Percentiles rank a stretch among this genome's conserved stretches.
Evolutionary conservation across 2,329 filamentous ascomycete species (phyloP).

Genomic region (Pestalotiopsis sp.): DNA sequence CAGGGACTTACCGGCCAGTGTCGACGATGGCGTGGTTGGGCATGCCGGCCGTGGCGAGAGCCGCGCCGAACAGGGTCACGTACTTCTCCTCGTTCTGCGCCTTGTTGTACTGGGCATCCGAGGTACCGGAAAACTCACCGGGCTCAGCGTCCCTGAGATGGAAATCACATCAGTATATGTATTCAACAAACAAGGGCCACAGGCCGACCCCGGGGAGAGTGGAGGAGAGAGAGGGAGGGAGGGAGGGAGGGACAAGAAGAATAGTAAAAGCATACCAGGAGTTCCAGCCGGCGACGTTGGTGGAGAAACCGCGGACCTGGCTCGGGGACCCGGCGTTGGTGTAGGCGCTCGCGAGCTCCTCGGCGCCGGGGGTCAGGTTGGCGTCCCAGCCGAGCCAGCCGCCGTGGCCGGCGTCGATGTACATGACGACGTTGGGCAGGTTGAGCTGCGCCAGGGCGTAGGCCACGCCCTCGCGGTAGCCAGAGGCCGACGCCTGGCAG

Average conservation of each 20-base stretch:
- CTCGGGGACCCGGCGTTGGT: constrained; percentile 54
- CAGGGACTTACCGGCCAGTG: constrained; percentile 28
- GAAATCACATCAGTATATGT: constrained; percentile 6
- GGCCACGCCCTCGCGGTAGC: constrained; percentile 53
- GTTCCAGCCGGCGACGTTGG: constrained; percentile 64
- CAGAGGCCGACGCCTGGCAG: constrained; percentile 48
- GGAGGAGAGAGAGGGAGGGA: background rate
- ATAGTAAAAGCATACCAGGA: constrained; percentile 36
- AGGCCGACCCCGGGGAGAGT: no score
- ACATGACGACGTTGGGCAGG: constrained; percentile 62
- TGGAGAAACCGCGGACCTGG: constrained; percentile 57
- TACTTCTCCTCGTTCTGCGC: constrained; percentile 62
- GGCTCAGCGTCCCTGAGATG: constrained; percentile 28
- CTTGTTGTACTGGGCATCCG: constrained; percentile 48
- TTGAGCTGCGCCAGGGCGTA: constrained; percentile 58
- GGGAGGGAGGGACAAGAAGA: background rate
- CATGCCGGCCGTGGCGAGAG: constrained; percentile 55
- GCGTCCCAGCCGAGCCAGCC: constrained; percentile 64
- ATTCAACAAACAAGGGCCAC: no score
- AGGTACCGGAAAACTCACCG: constrained; percentile 33
- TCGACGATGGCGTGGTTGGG: constrained; percentile 40
- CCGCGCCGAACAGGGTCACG: constrained; percentile 66
- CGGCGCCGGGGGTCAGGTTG: constrained; percentile 54
- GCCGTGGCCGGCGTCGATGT: constrained; percentile 61
- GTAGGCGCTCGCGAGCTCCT: constrained; percentile 53